These are phyloP conservation scores for Beauveria brongniartii DNA, from an alignment of 2,329 filamentous ascomycete species.

Conservation along the genomic window DNA sequence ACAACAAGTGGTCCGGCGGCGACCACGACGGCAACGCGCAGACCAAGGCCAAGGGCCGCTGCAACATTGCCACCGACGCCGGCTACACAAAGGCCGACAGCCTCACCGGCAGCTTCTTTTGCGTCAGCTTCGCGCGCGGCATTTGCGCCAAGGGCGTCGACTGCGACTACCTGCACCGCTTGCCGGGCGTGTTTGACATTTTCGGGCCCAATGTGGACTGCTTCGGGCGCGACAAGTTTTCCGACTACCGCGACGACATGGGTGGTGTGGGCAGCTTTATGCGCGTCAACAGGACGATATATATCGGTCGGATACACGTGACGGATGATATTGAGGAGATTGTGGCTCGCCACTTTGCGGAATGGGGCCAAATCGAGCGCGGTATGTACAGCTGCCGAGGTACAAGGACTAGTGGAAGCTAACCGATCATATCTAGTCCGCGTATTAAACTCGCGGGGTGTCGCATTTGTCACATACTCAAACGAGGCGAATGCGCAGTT, in stretches of 20 bases:
- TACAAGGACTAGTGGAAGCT: not conserved
- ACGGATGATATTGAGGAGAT: slow-evolving; percentile 96
- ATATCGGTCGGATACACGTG: slow-evolving; percentile 88
- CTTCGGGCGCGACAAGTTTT: slow-evolving; percentile 81
- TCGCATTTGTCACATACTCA: slow-evolving; percentile 89
- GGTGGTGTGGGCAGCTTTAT: slow-evolving; percentile 91
- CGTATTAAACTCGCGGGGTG: slow-evolving; percentile 80
- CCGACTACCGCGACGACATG: slow-evolving; percentile 95
- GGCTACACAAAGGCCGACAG: slow-evolving; percentile 74
- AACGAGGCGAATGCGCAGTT: slow-evolving; percentile 89
- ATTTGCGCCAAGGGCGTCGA: slow-evolving; percentile 79
- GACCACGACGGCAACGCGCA: slow-evolving; percentile 90
- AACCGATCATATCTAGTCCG: slow-evolving; percentile 38
- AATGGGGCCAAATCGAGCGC: slow-evolving; percentile 91
- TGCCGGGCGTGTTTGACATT: slow-evolving; percentile 79
- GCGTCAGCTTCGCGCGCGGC: slow-evolving; percentile 82
- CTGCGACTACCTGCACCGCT: slow-evolving; percentile 86
- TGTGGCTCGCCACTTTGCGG: slow-evolving; percentile 86
- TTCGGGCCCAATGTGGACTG: slow-evolving; percentile 94
- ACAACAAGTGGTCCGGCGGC: slow-evolving; percentile 96
- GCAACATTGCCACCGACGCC: slow-evolving; percentile 72
- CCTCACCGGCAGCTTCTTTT: slow-evolving; percentile 78
- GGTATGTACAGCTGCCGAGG: slow-evolving; percentile 28
- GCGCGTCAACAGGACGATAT: slow-evolving; percentile 88
- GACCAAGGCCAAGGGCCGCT: slow-evolving; percentile 73